Evolutionary conservation across 805 yeast genomes (phyloP).

Genomic region (Candida chilensis): DNA sequence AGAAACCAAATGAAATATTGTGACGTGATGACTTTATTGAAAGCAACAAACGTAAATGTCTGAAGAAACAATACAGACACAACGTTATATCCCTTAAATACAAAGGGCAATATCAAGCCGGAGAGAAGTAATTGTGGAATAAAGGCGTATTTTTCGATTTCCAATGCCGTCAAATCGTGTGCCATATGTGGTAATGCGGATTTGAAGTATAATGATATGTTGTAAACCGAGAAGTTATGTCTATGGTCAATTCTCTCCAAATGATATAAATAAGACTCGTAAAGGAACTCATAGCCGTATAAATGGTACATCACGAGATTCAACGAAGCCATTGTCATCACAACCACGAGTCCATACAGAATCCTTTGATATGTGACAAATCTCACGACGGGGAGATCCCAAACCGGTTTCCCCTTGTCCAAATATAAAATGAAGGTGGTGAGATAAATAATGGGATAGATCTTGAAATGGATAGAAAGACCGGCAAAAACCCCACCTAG

Average conservation of each 20-base stretch:
- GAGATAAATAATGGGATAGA: conserved; percentile 84
- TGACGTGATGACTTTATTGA: conserved; percentile 68
- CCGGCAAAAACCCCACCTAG: conserved; percentile 53
- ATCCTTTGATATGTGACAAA: conserved; percentile 35
- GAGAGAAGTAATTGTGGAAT: conserved; percentile 70
- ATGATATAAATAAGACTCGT: conserved; percentile 79
- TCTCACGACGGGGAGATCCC: conserved; percentile 17
- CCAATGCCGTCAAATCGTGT: conserved; percentile 6
- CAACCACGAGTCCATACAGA: conserved; percentile 26
- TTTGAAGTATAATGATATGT: conserved; percentile 57
- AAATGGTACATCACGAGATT: conserved; percentile 53
- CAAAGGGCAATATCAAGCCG: conserved; percentile 47
- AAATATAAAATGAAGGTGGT: conserved; percentile 57
- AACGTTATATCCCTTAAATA: conserved; percentile 19
- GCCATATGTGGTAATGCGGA: conserved; percentile 29
- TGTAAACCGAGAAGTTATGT: conserved; percentile 89
- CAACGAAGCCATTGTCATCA: conserved; percentile 32
- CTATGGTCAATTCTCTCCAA: conserved; percentile 81
- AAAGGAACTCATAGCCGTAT: conserved; percentile 70
- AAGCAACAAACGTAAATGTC: conserved; percentile 32
- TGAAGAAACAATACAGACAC: conserved; percentile 26
- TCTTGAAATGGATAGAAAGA: conserved; percentile 76
- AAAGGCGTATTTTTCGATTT: conserved; percentile 58
- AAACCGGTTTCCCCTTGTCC: conserved; percentile 11
- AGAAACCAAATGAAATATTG: conserved; percentile 96